phyloP scores from a whole-genome alignment of 345 rosid species.

The Toxicodendron radicans region DNA sequence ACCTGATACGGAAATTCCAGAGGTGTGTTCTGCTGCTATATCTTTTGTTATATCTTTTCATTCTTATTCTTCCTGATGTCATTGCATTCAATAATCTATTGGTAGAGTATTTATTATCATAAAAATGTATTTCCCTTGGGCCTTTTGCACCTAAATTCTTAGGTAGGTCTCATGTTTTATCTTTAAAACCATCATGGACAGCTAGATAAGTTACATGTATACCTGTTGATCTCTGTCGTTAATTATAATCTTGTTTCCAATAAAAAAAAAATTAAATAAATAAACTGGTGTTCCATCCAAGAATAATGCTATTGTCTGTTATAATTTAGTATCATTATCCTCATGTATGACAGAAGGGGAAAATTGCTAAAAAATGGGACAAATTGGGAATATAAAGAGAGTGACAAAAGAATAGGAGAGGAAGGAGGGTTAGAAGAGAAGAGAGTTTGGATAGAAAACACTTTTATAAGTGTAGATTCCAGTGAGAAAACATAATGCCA shows the following conservation, averaged over 20 bases:
- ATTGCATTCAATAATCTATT: background rate
- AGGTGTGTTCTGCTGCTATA: constrained; percentile 41
- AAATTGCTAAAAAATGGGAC: background rate
- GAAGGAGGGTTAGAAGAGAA: background rate
- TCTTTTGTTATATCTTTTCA: background rate
- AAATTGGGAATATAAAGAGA: background rate
- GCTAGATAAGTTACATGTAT: no score
- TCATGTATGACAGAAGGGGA: background rate
- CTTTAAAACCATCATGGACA: no score
- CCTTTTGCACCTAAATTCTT: no score
- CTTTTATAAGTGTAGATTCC: no score
- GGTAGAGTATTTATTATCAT: constrained; percentile 2
- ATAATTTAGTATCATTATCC: background rate
- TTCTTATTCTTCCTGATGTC: background rate
- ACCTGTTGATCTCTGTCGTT: no score
- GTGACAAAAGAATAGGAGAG: background rate
- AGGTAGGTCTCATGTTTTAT: no score
- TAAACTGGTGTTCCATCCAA: no score
- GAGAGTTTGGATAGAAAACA: background rate
- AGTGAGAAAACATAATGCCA: no score
- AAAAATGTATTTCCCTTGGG: background rate
- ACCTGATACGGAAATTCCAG: constrained; percentile 77
- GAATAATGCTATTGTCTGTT: background rate
- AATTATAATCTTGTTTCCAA: no score
- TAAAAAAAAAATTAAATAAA: no score